These are phyloP conservation scores for Fusarium sp. DNA, from an alignment of 2,329 filamentous ascomycete species.

Conservation along the genomic window DNA sequence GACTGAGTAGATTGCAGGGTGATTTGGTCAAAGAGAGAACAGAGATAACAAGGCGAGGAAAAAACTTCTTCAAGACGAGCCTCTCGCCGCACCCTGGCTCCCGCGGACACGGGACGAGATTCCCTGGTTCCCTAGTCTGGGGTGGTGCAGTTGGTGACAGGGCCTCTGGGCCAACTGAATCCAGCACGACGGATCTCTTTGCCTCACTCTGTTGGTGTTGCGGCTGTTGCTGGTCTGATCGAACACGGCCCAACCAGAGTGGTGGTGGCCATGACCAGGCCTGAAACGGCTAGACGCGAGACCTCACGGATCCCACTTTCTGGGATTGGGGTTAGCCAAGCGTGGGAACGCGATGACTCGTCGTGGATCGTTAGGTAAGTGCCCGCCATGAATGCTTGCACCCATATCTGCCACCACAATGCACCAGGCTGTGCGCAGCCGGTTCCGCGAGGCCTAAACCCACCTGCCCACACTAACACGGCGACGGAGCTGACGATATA, in stretches of 20 bases:
- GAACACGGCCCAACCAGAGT: slow-evolving; percentile 26
- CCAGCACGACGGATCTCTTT: slow-evolving; percentile 39
- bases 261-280: slow-evolving; percentile 27
- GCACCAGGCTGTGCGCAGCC: slow-evolving; percentile 39
- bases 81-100: slow-evolving; percentile 20
- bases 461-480: slow-evolving; percentile 30
- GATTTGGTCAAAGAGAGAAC: neutral
- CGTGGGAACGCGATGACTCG: slow-evolving; percentile 31
- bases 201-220: slow-evolving; percentile 23
- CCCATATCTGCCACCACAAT: slow-evolving; percentile 18
- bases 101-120: slow-evolving; percentile 35
- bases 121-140: slow-evolving; percentile 33
- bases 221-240: slow-evolving; percentile 36
- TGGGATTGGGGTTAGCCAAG: slow-evolving; percentile 17
- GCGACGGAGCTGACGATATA: slow-evolving; percentile 37
- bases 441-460: slow-evolving; percentile 42
- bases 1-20: slow-evolving; percentile 14
- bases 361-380: slow-evolving; percentile 36
- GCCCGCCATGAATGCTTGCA: slow-evolving; percentile 16
- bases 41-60: neutral
- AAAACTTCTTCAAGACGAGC: slow-evolving; percentile 16
- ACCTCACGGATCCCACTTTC: slow-evolving; percentile 20
- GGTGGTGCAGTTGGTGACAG: slow-evolving; percentile 36
- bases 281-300: slow-evolving; percentile 27
- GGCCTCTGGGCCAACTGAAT: slow-evolving; percentile 34